A percentile compares a stretch with the other conserved stretches of the same genome.
These are phyloP conservation scores for Trametes villosa DNA, from an alignment of 768 basidiomycete genomes.

Conservation along the genomic window DNA sequence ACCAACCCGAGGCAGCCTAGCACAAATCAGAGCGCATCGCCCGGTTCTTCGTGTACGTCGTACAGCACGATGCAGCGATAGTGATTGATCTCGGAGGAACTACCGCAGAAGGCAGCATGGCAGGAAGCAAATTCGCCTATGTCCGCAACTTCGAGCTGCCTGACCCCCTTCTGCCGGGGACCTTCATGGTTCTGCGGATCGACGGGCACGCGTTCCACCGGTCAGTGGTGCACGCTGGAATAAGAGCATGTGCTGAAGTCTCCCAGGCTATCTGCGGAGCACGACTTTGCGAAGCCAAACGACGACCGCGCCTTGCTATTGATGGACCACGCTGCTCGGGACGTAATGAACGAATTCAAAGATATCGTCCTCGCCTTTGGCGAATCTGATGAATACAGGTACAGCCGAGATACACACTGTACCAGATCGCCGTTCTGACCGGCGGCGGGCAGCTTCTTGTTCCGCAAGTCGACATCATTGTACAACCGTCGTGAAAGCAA, in stretches of 20 bases:
- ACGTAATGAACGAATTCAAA: slow-evolving; percentile 79
- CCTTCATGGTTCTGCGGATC: slow-evolving; percentile 83
- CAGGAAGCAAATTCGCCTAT: slow-evolving; percentile 90
- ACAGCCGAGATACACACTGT: not conserved
- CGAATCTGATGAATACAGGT: slow-evolving; percentile 98
- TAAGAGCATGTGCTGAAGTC: not conserved
- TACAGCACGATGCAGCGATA: not conserved
- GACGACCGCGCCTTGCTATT: slow-evolving; percentile 83
- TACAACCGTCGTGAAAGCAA: slow-evolving; percentile 90
- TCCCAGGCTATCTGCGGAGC: slow-evolving; percentile 79
- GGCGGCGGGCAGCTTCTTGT: slow-evolving; percentile 68
- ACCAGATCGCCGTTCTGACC: not conserved
- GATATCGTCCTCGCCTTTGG: slow-evolving; percentile 92
- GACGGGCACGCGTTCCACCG: slow-evolving; percentile 96
- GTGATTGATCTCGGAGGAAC: not conserved
- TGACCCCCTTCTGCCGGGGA: slow-evolving; percentile 81
- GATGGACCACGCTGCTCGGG: slow-evolving; percentile 89
- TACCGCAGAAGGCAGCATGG: slow-evolving; percentile 58
- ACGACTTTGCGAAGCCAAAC: slow-evolving; percentile 89
- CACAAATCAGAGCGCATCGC: not conserved
- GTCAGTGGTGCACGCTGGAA: slow-evolving; percentile 44
- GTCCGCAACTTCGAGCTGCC: slow-evolving; percentile 89
- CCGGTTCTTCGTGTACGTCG: slow-evolving; percentile 3
- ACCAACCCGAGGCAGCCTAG: slow-evolving; percentile 9
- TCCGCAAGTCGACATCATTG: slow-evolving; percentile 72